Evolutionary conservation across 2,329 filamentous ascomycete genomes (phyloP).

Genomic region (Fusarium setosum): DNA sequence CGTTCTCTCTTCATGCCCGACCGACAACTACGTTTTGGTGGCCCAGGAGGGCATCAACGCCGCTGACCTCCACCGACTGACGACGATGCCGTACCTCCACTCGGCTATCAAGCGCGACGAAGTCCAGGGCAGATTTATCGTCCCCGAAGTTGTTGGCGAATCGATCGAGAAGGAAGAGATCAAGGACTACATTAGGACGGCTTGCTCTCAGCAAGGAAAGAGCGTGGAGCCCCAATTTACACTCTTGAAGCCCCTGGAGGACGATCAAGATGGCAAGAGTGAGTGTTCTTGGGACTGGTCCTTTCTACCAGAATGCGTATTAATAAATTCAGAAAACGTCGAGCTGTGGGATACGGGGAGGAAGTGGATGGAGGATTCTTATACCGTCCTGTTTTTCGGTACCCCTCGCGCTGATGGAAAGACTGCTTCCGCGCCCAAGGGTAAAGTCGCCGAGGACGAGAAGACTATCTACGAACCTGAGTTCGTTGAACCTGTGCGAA

Average conservation of each 20-base stretch:
- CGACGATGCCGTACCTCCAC: conserved; percentile 65
- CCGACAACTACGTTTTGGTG: conserved; percentile 80
- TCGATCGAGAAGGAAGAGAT: conserved; percentile 55
- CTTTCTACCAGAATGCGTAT: neutral
- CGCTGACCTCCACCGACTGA: conserved; percentile 70
- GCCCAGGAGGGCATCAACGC: conserved; percentile 80
- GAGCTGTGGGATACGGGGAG: conserved; percentile 16
- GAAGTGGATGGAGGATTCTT: conserved; percentile 56
- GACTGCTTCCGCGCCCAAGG: conserved; percentile 9
- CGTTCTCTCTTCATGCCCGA: conserved; percentile 76
- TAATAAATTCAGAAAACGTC: conserved; percentile 21
- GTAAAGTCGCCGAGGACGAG: conserved; percentile 27
- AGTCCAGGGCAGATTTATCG: conserved; percentile 56
- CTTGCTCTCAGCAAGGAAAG: conserved; percentile 56
- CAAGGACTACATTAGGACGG: conserved; percentile 55
- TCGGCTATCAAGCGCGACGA: conserved; percentile 49
- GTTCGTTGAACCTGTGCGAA: conserved; percentile 72
- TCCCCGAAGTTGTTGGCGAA: conserved; percentile 69
- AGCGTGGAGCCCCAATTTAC: conserved; percentile 54
- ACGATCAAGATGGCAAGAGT: conserved; percentile 61
- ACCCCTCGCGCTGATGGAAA: conserved; percentile 56
- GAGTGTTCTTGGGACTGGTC: conserved; percentile 25
- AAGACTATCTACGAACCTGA: conserved; percentile 71
- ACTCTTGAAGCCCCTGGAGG: conserved; percentile 54
- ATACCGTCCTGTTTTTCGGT: conserved; percentile 82